A percentile compares a stretch with the other conserved stretches of the same genome.
These are phyloP conservation scores for Podospora sp. DNA, from an alignment of 495 filamentous ascomycete species.

Conservation along the genomic window DNA sequence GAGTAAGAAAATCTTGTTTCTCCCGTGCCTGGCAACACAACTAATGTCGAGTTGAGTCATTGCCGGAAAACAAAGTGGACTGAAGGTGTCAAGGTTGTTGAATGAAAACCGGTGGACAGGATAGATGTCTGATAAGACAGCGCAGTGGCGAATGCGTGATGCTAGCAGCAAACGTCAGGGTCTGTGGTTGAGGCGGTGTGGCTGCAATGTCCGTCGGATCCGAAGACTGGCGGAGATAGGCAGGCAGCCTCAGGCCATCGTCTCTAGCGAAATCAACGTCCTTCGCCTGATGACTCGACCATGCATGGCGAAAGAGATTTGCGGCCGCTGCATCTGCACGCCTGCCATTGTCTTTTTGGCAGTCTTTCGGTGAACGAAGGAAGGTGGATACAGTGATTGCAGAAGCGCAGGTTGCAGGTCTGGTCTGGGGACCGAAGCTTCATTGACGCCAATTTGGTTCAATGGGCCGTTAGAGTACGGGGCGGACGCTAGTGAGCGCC, in stretches of 20 bases:
- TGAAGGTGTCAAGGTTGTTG: neutral
- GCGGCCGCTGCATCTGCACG: neutral
- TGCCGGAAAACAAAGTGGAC: neutral
- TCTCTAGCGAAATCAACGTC: neutral
- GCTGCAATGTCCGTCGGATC: constrained; percentile 7
- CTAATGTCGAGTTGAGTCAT: neutral
- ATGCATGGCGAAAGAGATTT: neutral
- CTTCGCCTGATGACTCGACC: constrained; percentile 8
- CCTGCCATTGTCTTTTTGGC: neutral
- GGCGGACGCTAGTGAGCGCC: neutral
- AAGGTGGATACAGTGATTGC: neutral
- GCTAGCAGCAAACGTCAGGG: neutral
- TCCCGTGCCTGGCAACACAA: neutral
- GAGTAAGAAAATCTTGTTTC: neutral
- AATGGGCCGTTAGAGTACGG: neutral
- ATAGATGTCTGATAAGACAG: neutral
- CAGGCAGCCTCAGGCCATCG: constrained; percentile 7
- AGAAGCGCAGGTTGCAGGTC: neutral
- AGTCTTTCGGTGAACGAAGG: neutral
- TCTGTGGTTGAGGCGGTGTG: neutral
- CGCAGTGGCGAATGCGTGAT: neutral
- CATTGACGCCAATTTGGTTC: no score
- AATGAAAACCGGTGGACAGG: no score
- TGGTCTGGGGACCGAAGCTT: neutral
- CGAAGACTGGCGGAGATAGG: neutral